phyloP scores from a whole-genome alignment of 352 stramenopile genomes.

The Sclerospora graminicola region DNA sequence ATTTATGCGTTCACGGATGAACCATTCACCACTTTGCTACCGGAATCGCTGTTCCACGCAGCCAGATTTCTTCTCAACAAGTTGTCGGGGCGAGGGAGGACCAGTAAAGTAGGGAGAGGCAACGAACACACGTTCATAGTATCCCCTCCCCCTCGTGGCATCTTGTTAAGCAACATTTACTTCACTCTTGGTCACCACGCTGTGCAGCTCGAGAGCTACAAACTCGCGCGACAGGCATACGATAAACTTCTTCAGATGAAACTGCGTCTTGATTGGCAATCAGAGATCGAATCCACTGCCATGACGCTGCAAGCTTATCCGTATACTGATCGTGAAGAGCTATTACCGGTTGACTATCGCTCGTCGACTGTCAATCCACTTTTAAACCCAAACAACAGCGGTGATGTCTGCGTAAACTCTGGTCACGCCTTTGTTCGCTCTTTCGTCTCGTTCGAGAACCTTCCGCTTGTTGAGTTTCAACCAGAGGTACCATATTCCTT shows the following conservation, averaged over 20 bases:
- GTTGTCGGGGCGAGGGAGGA: slow-evolving; percentile 25
- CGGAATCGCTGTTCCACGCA: slow-evolving; percentile 89
- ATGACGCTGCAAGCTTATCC: slow-evolving; percentile 90
- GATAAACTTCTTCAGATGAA: slow-evolving; percentile 89
- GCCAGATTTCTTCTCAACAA: slow-evolving; percentile 90
- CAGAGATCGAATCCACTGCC: slow-evolving; percentile 85
- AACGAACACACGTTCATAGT: slow-evolving; percentile 1
- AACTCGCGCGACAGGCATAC: slow-evolving; percentile 88
- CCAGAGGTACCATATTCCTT: slow-evolving; percentile 30
- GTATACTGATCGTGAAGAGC: slow-evolving; percentile 87
- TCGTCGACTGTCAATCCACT: slow-evolving; percentile 90
- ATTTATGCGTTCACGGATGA: slow-evolving; percentile 91
- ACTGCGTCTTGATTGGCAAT: slow-evolving; percentile 76
- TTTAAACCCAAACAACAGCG: slow-evolving; percentile 80
- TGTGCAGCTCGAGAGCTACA: slow-evolving; percentile 87
- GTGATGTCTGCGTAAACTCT: slow-evolving; percentile 89
- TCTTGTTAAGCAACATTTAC: slow-evolving; percentile 87
- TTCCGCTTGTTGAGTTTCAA: slow-evolving; percentile 93
- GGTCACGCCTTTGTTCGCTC: slow-evolving; percentile 92
- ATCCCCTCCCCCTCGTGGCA: slow-evolving; percentile 46
- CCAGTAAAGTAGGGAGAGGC: slow-evolving; percentile 10
- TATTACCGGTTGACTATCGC: slow-evolving; percentile 91
- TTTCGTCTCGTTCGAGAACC: slow-evolving; percentile 92
- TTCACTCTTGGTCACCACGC: slow-evolving; percentile 92
- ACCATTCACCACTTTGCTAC: slow-evolving; percentile 88